Evolutionary conservation across 495 filamentous ascomycete species (phyloP), one percentile per base, ranked within the genome.

Genomic region (Penicillium taxi): DNA sequence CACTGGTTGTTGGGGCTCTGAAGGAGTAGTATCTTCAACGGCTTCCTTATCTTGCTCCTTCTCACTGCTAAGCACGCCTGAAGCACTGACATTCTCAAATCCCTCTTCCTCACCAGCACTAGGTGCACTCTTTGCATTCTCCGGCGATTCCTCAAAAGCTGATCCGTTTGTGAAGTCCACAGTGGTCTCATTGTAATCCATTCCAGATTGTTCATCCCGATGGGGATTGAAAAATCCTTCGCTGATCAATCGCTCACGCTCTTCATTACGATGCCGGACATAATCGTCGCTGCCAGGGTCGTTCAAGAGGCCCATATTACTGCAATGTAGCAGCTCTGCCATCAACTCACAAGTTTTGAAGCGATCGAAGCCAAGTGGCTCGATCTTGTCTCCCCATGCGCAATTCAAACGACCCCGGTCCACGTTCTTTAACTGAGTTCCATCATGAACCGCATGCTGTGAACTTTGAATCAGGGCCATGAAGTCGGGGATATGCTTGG

Each of bases 331-430:
- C 28, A 99, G 68, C 52, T 99, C 91, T 2, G 91, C 91, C 93
- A 99, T 96, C 46, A 99, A 68, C 60, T 99, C 91, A 55, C 93
- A 99, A 0, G 91, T 95, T 69, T 99, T 99, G 70, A 99, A 99
- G 7, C 91, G 72, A 57, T 99, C 91, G 51, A 99, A 99, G 2
- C 91, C 93, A 12, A 99, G 68, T 6, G 93, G 90, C 62, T 99
- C 89, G 38, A 96, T 94, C 54, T 78, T 82, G 32, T 75, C 74
- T 21, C 90, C 90, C 67, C 90, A 99, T 1, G 91, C 90, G 5
- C 81, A 82, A 42, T 75, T 83, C 44, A 95, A 67, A 36, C 81
- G 74, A 30, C 78, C 76, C 37, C 74, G 69, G 37, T 73, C 74
- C 20, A 77, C 72, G 6, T 60, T 70, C 39, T 71, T 77, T 14